Percentiles rank a stretch among this genome's conserved stretches.
Conservation (phyloP, 148 eudicot genomes). For the Spergularia marina region DNA sequence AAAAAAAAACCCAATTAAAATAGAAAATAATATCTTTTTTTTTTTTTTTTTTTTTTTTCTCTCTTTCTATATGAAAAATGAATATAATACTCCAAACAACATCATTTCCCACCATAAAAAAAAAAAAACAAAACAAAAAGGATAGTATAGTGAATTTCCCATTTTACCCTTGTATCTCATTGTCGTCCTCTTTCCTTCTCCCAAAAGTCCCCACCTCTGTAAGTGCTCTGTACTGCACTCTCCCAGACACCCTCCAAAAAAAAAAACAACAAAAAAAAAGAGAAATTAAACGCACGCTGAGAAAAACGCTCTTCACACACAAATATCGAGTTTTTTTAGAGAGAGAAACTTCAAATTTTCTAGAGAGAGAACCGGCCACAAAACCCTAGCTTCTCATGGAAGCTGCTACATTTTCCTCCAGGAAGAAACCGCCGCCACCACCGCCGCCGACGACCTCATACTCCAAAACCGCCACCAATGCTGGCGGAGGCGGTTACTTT, state of each 20-base stretch:
- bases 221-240: slow-evolving; percentile 19
- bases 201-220: slow-evolving; percentile 29
- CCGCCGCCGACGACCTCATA: neutral
- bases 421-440: slow-evolving; percentile 26
- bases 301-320: neutral
- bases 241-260: slow-evolving; percentile 13
- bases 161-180: slow-evolving; percentile 19
- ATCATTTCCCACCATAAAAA: neutral
- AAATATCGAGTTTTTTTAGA: neutral
- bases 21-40: neutral
- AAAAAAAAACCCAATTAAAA: neutral
- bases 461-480: slow-evolving; percentile 10
- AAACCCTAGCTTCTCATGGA: slow-evolving; percentile 26
- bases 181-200: slow-evolving; percentile 9
- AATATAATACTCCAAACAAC: neutral
- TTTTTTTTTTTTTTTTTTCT: too few species aligned
- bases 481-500: slow-evolving; percentile 33
- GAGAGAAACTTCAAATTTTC: slow-evolving; percentile 2
- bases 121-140: neutral
- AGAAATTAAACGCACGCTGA: too few species aligned
- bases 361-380: neutral
- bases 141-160: neutral
- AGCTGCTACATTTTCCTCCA: slow-evolving; percentile 35
- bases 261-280: slow-evolving; percentile 12
- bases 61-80: neutral